Evolutionary conservation across 2,329 filamentous ascomycete species (phyloP), one percentile per base, ranked within the genome.

Genomic region (Calonectria henricotiae): DNA sequence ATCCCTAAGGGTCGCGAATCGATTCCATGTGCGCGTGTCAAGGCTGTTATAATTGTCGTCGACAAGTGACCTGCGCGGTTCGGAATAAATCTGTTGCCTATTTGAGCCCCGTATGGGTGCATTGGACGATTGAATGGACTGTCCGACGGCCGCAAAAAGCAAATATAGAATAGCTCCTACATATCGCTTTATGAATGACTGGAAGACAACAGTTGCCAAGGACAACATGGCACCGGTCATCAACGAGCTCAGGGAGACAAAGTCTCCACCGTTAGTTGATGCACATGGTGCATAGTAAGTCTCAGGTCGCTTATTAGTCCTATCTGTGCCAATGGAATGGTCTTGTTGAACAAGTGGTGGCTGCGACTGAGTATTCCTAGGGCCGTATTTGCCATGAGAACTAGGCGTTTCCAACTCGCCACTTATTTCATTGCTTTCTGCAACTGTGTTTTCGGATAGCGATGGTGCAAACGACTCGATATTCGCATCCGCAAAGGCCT

Each of bases 1-100:
- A n/a, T 44, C 66, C 35, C 66, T 44, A 35, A 71, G 12, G 23
- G 47, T n/a, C n/a, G 25, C 32, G 35, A 49, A n/a, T 20, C 65
- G 62, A 23, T 46, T 49, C 39, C 55, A 17, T 8, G 51, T 39
- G 9, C 37, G 44, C 20, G 44, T 12, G 20, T 62, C 27, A 13
- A 67, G 23, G 30, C 37, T 46, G 5, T 23, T 43, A 6, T 7
- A 6, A 25, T 46, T 46, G 27, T 30, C 9, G 23, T 44, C 47
- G 46, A 55, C 8, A n/a, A 30, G 47, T 51, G 43, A 5, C 25
- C 44, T 20, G n/a, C 23, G 17, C 7, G 46, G 15, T 20, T 32
- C 5, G 6, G 55, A 37, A 30, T 17, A 11, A 23, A 3, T 1
- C 5, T n/a, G 25, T 27, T 27, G 15, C 17, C 25, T 23, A 44